Evolutionary conservation across 768 basidiomycete species (phyloP), one percentile per base, ranked within the genome.

Genomic region (Gymnopilus junonius): DNA sequence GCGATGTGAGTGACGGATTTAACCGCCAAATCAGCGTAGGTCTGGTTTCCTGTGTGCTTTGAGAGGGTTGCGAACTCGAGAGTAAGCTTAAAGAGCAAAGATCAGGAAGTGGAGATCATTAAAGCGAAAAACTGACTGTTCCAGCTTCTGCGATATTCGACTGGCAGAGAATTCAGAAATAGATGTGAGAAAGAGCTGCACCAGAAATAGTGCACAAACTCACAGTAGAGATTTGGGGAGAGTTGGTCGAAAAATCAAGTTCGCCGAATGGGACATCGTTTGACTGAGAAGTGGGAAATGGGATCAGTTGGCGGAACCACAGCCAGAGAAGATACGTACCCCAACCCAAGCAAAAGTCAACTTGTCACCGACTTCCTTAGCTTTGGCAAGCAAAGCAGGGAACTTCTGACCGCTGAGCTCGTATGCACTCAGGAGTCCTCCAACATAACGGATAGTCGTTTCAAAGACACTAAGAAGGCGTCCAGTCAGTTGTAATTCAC

Each of bases 371-470:
- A 91, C 76, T 65, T 88, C 70, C 71, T 85, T 79, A 0, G 90
- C 88, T 68, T 91, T 88, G 25, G 82, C 65, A 2, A 92, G 70
- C 3, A 93, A 78, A 2, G 74, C 71, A 0, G 80, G 79, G 61
- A 83, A 76, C 48, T 85, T 64, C 57, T 80, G 59, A 8, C 82
- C 83, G 62, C 85, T 90, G 59, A 93, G 83, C 64, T 92, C 89
- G 65, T 87, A 92, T 3, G 90, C 84, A 58, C 84, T 87, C 45
- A 93, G 69, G 7, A 90, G 75, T 1, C 89, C 89, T 4, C 83
- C 91, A 3, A 93, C 68, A 55, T 86, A 89, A 42, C 91, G 89
- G 66, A 93, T 93, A 0, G 88, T 90, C 1, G 88, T 88, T 73
- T 93, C 91, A 67, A 93, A 92, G 5, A 92, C 77, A 64, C 88